Conservation (phyloP, 2,329 filamentous ascomycete genomes). For the Monosporascus sp. region DNA sequence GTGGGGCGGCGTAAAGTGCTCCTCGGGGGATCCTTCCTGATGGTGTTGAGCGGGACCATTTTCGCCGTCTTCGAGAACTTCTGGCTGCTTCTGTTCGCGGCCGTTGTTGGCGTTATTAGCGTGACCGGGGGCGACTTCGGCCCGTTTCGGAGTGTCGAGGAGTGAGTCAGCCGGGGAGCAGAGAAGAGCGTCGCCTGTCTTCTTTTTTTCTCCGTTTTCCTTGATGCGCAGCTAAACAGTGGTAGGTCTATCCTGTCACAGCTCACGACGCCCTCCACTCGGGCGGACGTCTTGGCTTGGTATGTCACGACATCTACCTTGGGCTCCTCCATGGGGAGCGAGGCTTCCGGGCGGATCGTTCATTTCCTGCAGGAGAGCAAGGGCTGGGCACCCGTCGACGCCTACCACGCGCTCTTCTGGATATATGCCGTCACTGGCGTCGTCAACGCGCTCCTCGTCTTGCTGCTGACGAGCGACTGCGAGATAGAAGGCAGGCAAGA, state of each 20-base stretch:
- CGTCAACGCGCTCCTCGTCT: conserved; percentile 41
- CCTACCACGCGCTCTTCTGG: conserved; percentile 55
- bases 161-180: conserved; percentile 26
- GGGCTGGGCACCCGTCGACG: conserved; percentile 43
- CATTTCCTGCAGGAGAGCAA: conserved; percentile 37
- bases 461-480: conserved; percentile 44
- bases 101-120: conserved; percentile 57
- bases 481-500: conserved; percentile 36
- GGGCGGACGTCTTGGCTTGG: conserved; percentile 63
- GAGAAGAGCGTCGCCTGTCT: not conserved
- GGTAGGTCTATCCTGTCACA: conserved; percentile 50
- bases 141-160: conserved; percentile 62
- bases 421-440: conserved; percentile 52
- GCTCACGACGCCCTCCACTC: conserved; percentile 47
- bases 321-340: conserved; percentile 50
- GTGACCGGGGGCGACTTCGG: conserved; percentile 62
- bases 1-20: conserved; percentile 52
- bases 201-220: not conserved
- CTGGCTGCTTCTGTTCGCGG: conserved; percentile 53
- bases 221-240: not conserved
- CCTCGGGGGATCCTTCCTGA: conserved; percentile 47
- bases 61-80: conserved; percentile 53
- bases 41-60: conserved; percentile 49
- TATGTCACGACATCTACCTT: conserved; percentile 55
- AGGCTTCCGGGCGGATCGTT: conserved; percentile 45